Base-by-base conservation (phyloP, 805 yeast species). In the Candida argentea region DNA sequence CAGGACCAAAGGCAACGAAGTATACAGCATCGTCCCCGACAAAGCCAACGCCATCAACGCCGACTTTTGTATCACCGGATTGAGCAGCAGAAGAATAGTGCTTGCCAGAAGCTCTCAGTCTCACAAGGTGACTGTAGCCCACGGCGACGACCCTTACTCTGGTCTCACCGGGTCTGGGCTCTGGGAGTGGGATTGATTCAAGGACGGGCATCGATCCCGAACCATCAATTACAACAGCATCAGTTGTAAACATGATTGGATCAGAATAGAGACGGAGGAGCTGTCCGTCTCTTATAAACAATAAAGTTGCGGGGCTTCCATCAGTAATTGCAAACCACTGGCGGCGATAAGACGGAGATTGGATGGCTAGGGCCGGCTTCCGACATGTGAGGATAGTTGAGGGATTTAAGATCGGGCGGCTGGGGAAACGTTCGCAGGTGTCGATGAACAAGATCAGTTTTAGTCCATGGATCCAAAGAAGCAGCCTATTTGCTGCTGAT, bases 1-100 rank as follows among this genome's bases (percentile, higher is more conserved):
- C 26, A 2, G 29, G 12, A 9, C 16, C 27, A n/a, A 29, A 18
- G 1, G 32, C 22, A 12, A 29, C 18, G 24, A 33, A 33, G 16
- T 26, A 31, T n/a, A 31, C 39, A 26, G 29, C 26, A 21, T 33
- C 15, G 16, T 22, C 34, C 10, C 21, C 36, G 7, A 36, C 21
- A 10, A 18, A 20, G 7, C 39, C 39, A 11, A 36, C 39, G 4
- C 39, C 39, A 26, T 36, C 39, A 2, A 36, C 35, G 3, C 39
- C 39, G 12, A 33, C 20, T 5, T 16, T 7, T 16, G 25, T 26
- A 10, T 35, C 39, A 7, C 19, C 14, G 7, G 11, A 11, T 9
- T 20, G 18, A 4, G 22, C 24, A 10, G 20, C 20, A 4, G 14
- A 8, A 5, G 35, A 33, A 7, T 33, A 33, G 22, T 36, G 39